Evolutionary conservation across 2,329 filamentous ascomycete genomes (phyloP).

Genomic region (Botrytis fragariae): DNA sequence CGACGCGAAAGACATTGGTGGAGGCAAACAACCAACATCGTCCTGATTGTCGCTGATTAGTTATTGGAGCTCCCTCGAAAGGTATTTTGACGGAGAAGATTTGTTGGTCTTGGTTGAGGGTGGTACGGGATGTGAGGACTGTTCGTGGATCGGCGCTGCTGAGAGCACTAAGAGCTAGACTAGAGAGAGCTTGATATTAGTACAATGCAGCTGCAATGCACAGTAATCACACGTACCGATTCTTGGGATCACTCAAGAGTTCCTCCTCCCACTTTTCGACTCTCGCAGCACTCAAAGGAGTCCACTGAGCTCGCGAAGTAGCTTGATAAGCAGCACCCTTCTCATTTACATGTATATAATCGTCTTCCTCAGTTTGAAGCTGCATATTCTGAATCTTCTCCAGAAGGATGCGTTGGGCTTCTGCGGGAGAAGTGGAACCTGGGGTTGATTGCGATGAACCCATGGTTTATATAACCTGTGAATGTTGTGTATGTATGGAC

Average conservation of each 20-base stretch:
- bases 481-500: background rate
- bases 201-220: background rate
- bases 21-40: slow-evolving; percentile 91
- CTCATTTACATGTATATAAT: slow-evolving; percentile 49
- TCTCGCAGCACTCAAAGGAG: slow-evolving; percentile 48
- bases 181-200: slow-evolving; percentile 37
- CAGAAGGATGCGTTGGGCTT: background rate
- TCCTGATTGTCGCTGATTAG: slow-evolving; percentile 78
- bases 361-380: slow-evolving; percentile 28
- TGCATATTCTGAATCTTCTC: background rate
- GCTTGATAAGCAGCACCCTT: background rate
- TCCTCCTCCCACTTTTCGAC: slow-evolving; percentile 59
- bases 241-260: slow-evolving; percentile 63
- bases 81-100: slow-evolving; percentile 82
- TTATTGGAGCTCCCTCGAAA: slow-evolving; percentile 77
- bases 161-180: slow-evolving; percentile 73
- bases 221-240: slow-evolving; percentile 47
- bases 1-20: slow-evolving; percentile 89
- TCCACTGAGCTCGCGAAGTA: slow-evolving; percentile 40
- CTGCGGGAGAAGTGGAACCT: background rate
- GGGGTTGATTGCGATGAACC: background rate
- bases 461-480: background rate
- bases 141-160: slow-evolving; percentile 63
- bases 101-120: slow-evolving; percentile 68
- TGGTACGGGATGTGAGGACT: slow-evolving; percentile 62